phyloP scores from a whole-genome alignment of 192 early-diverging fungal species.

The Haplosporangium gracile region DNA sequence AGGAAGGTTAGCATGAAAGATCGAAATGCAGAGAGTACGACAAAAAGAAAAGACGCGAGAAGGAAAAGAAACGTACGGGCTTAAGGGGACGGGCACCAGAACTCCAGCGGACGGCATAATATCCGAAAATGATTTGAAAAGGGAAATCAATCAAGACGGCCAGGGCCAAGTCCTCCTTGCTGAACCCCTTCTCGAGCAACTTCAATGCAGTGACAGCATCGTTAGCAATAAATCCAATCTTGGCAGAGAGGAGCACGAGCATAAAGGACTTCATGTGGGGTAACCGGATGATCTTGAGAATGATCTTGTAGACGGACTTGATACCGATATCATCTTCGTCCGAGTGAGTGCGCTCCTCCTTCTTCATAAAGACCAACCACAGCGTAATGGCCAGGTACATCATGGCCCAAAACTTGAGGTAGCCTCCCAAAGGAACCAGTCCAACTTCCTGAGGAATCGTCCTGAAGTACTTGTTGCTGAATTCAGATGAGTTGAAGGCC shows the following conservation, averaged over 20 bases:
- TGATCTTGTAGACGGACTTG: conserved; percentile 86
- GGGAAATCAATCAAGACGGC: conserved; percentile 97
- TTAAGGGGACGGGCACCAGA: conserved; percentile 84
- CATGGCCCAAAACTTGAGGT: conserved; percentile 94
- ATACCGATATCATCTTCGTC: conserved; percentile 75
- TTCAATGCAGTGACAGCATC: conserved; percentile 96
- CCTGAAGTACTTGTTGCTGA: conserved; percentile 94
- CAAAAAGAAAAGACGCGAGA: background rate
- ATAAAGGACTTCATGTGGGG: conserved; percentile 93
- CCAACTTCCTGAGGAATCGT: conserved; percentile 73
- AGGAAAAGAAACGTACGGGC: conserved; percentile 69
- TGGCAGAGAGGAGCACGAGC: conserved; percentile 83
- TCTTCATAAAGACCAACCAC: conserved; percentile 85
- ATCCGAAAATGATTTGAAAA: conserved; percentile 96
- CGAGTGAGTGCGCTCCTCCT: conserved; percentile 63
- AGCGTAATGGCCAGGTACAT: conserved; percentile 90
- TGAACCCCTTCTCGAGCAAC: conserved; percentile 93
- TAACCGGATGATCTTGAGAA: conserved; percentile 88
- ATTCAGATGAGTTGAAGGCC: conserved; percentile 94
- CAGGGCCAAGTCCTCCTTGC: conserved; percentile 95
- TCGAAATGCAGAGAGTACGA: background rate
- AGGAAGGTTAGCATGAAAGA: background rate
- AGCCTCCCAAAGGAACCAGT: conserved; percentile 84
- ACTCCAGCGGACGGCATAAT: conserved; percentile 98
- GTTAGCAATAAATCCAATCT: conserved; percentile 97